phyloP scores from a whole-genome alignment of 2,329 filamentous ascomycete genomes.

The Botrytis porri region DNA sequence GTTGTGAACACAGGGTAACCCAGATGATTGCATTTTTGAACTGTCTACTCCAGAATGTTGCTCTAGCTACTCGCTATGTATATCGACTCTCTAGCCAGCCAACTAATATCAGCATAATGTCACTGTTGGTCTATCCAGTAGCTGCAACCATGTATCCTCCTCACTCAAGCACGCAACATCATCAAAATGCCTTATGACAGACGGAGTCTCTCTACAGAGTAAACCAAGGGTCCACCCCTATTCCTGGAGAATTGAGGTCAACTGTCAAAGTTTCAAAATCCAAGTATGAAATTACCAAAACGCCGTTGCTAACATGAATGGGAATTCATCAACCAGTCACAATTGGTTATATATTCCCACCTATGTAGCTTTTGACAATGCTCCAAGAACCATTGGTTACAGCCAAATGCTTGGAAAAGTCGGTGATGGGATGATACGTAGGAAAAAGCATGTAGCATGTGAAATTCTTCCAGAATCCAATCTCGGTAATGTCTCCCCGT shows the following conservation, averaged over 20 bases:
- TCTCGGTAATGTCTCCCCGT: constrained; percentile 18
- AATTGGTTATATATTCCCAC: neutral
- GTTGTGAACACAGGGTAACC: neutral
- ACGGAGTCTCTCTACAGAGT: neutral
- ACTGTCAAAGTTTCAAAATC: neutral
- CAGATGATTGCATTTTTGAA: neutral
- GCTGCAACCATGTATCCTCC: neutral
- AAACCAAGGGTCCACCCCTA: neutral
- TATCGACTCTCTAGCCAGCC: neutral
- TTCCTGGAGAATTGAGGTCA: neutral
- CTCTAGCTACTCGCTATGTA: neutral
- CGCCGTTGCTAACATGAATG: neutral
- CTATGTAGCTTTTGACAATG: neutral
- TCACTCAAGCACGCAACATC: neutral
- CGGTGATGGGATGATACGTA: constrained; percentile 8
- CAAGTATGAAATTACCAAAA: neutral
- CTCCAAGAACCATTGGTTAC: neutral
- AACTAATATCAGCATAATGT: neutral
- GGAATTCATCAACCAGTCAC: neutral
- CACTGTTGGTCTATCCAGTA: neutral
- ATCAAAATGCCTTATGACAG: neutral
- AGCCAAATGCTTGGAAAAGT: constrained; percentile 7
- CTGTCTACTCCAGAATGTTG: neutral
- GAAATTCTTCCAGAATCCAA: constrained; percentile 12
- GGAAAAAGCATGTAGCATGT: neutral